Percentiles rank a stretch among this genome's conserved stretches.
Evolutionary conservation across 441 rosid genomes (phyloP).

Genomic region (Pelargonium fulgidum): DNA sequence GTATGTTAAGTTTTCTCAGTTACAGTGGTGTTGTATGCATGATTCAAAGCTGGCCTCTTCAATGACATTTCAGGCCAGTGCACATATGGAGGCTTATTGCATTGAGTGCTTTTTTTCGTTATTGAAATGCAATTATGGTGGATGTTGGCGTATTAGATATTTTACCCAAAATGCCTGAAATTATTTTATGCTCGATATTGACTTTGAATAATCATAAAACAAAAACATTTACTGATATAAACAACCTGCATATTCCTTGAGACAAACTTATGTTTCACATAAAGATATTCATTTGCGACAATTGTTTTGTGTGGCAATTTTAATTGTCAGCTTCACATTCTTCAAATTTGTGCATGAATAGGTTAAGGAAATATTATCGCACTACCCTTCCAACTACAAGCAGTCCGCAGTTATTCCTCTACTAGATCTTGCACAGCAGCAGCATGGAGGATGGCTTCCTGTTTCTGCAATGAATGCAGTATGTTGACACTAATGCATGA

Average conservation of each 20-base stretch:
- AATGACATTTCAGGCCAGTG: not conserved
- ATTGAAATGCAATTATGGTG: not conserved
- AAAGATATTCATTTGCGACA: no score
- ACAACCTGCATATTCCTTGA: not conserved
- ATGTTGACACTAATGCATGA: conserved; percentile 17
- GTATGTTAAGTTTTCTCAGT: no score
- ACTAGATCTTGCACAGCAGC: conserved; percentile 98
- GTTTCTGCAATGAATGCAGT: conserved; percentile 98
- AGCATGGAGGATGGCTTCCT: conserved; percentile 99
- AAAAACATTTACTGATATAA: not conserved
- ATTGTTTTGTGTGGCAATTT: not conserved
- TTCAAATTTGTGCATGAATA: conserved; percentile 23
- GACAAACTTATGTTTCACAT: not conserved
- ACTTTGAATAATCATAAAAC: not conserved
- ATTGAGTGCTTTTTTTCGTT: not conserved
- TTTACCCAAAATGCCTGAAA: not conserved
- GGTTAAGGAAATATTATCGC: conserved; percentile 91
- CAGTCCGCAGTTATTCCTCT: conserved; percentile 97
- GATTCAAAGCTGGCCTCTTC: not conserved
- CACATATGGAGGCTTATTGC: not conserved
- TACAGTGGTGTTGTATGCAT: not conserved
- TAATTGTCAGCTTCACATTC: conserved; percentile 3
- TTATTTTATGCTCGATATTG: not conserved
- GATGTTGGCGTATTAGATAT: not conserved
- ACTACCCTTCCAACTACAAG: conserved; percentile 96